Conservation (phyloP, 2,329 filamentous ascomycete genomes). For the Colletotrichum agaves region DNA sequence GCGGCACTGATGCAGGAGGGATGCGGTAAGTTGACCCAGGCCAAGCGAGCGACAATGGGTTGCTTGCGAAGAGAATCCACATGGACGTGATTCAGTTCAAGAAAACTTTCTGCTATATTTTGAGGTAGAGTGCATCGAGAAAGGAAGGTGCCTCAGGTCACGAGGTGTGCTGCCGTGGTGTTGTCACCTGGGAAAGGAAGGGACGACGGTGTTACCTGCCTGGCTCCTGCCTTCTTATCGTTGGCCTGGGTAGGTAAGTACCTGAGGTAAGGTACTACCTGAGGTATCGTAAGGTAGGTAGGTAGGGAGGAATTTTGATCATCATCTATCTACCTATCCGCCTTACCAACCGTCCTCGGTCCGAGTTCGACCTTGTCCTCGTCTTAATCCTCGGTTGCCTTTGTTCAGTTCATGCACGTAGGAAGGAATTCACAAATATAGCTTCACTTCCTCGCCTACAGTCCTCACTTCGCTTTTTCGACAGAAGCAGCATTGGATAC, state of each 20-base stretch:
- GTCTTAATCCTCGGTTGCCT: too few relatives aligned
- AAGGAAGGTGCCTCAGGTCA: not conserved
- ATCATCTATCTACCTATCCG: too few relatives aligned
- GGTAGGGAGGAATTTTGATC: too few relatives aligned
- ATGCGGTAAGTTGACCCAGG: not conserved
- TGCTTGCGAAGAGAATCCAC: not conserved
- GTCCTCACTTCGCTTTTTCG: too few relatives aligned
- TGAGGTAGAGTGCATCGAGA: not conserved
- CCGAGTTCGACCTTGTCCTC: too few relatives aligned
- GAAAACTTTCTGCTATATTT: not conserved
- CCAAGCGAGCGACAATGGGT: not conserved
- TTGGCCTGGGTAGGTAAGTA: too few relatives aligned
- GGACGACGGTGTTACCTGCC: slow-evolving; percentile 9
- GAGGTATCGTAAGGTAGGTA: too few relatives aligned
- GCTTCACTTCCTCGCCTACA: too few relatives aligned
- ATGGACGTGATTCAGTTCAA: not conserved
- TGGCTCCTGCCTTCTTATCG: not conserved
- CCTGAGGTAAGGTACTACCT: too few relatives aligned
- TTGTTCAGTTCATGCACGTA: too few relatives aligned
- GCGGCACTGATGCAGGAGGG: not conserved
- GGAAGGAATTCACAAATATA: too few relatives aligned
- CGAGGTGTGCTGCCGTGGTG: not conserved
- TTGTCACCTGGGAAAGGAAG: slow-evolving; percentile 9
- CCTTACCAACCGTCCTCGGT: too few relatives aligned
- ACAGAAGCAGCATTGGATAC: not conserved